Base-by-base conservation (phyloP, 2,329 filamentous ascomycete species). In the Colletotrichum lindemuthianum region DNA sequence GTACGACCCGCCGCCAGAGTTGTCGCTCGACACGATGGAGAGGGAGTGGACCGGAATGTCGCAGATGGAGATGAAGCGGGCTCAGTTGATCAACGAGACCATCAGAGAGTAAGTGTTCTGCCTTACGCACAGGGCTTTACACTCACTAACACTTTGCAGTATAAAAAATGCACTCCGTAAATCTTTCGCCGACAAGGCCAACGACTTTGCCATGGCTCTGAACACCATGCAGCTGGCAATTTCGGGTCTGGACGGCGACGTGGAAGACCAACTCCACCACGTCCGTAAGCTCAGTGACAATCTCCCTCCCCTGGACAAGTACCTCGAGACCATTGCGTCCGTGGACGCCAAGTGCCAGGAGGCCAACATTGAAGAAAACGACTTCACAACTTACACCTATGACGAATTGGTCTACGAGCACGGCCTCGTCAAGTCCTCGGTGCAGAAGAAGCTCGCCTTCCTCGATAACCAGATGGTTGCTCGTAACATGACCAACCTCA, bases 331-430 rank as follows among this genome's bases (percentile, higher is more conserved):
- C 68, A 97, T 99, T 73, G 92, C 89, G 12, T 88, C 88, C 10
- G 86, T 98, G 51, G 94, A 97, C 73, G 88, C 88, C 68, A 93
- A 97, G 78, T 99, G 96, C 75, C 87, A 90, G 65, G 95, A 98
- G 81, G 96, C 96, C 67, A 98, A 99, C 76, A 97, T 99, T 68
- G 96, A 99, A 78, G 96, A 99, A 74, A 99, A 99, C 77, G 96
- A 99, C 81, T 98, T 96, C 77, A 99, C 96, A n/a, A 98, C 95
- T 8, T 98, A 98, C 79, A 97, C 95, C 9, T 96, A 98, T 76
- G 96, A 99, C 74, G 96, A 99, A 78, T 85, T 99, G 45, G 89
- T 89, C 65, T 99, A 99, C 79, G 96, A 99, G 79, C 85, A 98
- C 63, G 90, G 92, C 13, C 85, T 99, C 36, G 96, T 98, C 61